A percentile compares a stretch with the other conserved stretches of the same genome.
Evolutionary conservation across 129 eudicot species (phyloP).

Genomic region (sunflower (Helianthus annuus)): HanXRQr2.0-SUNRISE NC_035447.2:134669701-134670200

Average conservation of each 20-base stretch:
- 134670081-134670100: slow-evolving; percentile 89
- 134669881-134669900: slow-evolving; percentile 64
- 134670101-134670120: slow-evolving; percentile 74
- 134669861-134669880: slow-evolving; percentile 85
- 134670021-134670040: slow-evolving; percentile 96
- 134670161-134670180: slow-evolving; percentile 96
- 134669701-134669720: background rate
- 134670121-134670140: slow-evolving; percentile 96
- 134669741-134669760: background rate
- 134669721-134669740: no score
- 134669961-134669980: slow-evolving; percentile 67
- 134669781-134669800: slow-evolving; percentile 53
- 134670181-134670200: no score
- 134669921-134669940: slow-evolving; percentile 80
- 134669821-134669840: slow-evolving; percentile 66
- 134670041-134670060: slow-evolving; percentile 83
- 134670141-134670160: slow-evolving; percentile 84
- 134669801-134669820: slow-evolving; percentile 79
- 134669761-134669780: slow-evolving; percentile 47
- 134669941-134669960: slow-evolving; percentile 59
- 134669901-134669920: slow-evolving; percentile 62
- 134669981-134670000: slow-evolving; percentile 67
- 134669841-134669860: slow-evolving; percentile 67
- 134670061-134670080: slow-evolving; percentile 82
- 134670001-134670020: slow-evolving; percentile 82